These are phyloP conservation scores for Rhinocladiella similis DNA, from an alignment of 2,329 filamentous ascomycete species.

Conservation along the genomic window DNA sequence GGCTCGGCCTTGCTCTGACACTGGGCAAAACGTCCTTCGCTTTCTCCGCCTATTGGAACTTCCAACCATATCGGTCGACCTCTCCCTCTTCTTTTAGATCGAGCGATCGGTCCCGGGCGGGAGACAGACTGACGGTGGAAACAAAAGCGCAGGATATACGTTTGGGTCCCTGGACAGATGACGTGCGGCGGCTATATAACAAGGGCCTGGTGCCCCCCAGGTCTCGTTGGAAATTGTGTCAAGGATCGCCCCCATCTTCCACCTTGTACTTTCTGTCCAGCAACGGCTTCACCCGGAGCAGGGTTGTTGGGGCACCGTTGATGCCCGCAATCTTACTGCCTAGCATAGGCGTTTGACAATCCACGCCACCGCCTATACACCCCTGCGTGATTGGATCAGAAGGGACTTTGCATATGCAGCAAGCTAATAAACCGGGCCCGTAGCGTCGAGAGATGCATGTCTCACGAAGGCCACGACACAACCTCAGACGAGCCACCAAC, in stretches of 20 bases:
- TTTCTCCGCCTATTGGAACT: neutral
- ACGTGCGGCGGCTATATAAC: neutral
- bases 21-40: neutral
- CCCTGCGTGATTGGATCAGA: slow-evolving; percentile 16
- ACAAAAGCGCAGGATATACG: neutral
- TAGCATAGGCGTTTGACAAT: slow-evolving; percentile 11
- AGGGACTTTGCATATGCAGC: slow-evolving; percentile 22
- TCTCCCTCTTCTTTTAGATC: neutral
- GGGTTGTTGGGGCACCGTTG: slow-evolving; percentile 4
- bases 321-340: slow-evolving; percentile 21
- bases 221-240: neutral
- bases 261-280: neutral
- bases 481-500: slow-evolving; percentile 9
- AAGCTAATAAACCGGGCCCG: slow-evolving; percentile 15
- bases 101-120: too few species aligned
- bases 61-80: neutral
- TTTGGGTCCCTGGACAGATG: neutral
- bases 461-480: slow-evolving; percentile 21
- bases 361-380: slow-evolving; percentile 6
- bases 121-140: neutral
- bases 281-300: neutral
- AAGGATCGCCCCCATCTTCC: neutral
- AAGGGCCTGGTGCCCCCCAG: neutral
- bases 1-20: neutral
- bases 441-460: slow-evolving; percentile 21